Percentiles rank a stretch among this genome's conserved stretches.
These are phyloP conservation scores for Botryotinia convoluta DNA, from an alignment of 2,329 filamentous ascomycete genomes.

Conservation along the genomic window DNA sequence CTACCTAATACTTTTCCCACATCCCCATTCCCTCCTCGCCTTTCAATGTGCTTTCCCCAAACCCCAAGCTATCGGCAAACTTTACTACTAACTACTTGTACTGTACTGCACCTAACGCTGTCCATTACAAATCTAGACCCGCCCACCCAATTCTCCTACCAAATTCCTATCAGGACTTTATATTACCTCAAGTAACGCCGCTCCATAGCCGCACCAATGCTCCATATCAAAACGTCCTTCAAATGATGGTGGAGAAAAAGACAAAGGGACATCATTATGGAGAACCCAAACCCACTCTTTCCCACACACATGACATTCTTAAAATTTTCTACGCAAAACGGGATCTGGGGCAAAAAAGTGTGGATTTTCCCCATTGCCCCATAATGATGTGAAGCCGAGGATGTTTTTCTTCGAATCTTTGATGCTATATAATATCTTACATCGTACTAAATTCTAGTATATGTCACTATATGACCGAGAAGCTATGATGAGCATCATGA, in stretches of 20 bases:
- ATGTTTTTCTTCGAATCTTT: not conserved
- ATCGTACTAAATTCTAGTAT: not conserved
- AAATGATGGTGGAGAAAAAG: constrained; percentile 4
- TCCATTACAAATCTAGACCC: constrained; percentile 1
- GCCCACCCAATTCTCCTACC: not conserved
- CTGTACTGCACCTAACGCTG: not conserved
- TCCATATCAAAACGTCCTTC: not conserved
- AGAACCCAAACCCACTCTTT: constrained; percentile 7
- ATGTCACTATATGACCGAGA: not conserved
- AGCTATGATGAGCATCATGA: not conserved
- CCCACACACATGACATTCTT: constrained; percentile 8
- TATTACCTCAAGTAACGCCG: not conserved
- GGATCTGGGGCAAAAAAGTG: constrained; percentile 2
- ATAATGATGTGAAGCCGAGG: constrained; percentile 10
- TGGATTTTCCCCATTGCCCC: constrained; percentile 6
- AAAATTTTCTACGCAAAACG: constrained; percentile 3
- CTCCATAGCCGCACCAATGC: not conserved
- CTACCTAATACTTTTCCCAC: not conserved
- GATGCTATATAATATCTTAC: not conserved
- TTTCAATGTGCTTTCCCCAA: not conserved
- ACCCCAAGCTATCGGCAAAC: constrained; percentile 6
- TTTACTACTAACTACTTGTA: not conserved
- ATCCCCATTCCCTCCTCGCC: not conserved
- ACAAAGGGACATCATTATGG: not conserved
- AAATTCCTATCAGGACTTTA: not conserved